Evolutionary conservation across 2,329 filamentous ascomycete genomes (phyloP).

Genomic region (Neofusicoccum parvum): DNA sequence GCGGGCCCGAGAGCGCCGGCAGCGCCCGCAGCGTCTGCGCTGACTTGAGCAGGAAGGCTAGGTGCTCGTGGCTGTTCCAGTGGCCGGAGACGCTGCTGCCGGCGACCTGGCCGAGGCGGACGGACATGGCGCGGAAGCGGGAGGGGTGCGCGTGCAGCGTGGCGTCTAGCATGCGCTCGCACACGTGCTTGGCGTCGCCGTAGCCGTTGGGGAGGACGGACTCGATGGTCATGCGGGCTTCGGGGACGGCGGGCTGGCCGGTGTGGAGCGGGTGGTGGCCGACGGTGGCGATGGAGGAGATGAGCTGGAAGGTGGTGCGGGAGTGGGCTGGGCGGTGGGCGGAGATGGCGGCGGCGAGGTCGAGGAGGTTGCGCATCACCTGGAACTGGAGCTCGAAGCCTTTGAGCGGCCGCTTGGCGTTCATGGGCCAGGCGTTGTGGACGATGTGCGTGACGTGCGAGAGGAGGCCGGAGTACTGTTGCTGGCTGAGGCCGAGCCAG

Average conservation of each 20-base stretch:
- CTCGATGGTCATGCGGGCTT: constrained; percentile 45
- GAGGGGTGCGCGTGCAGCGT: constrained; percentile 49
- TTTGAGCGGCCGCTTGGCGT: constrained; percentile 53
- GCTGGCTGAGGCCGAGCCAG: constrained; percentile 50
- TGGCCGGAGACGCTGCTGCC: constrained; percentile 53
- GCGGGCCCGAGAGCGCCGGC: constrained; percentile 44
- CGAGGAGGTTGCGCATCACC: constrained; percentile 53
- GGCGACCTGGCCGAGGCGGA: constrained; percentile 57
- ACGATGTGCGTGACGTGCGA: constrained; percentile 52
- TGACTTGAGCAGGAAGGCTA: constrained; percentile 54
- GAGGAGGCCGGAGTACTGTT: constrained; percentile 43
- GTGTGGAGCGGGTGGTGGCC: constrained; percentile 31
- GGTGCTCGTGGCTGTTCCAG: constrained; percentile 59
- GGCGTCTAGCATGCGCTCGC: constrained; percentile 53
- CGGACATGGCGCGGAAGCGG: constrained; percentile 47
- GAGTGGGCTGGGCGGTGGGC: background rate
- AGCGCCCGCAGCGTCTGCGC: constrained; percentile 48
- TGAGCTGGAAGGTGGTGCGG: constrained; percentile 38
- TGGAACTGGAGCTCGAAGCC: constrained; percentile 56
- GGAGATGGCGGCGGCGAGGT: constrained; percentile 45
- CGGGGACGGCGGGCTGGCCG: constrained; percentile 41
- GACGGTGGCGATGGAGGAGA: constrained; percentile 48
- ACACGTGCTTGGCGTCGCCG: constrained; percentile 55
- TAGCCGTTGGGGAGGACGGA: constrained; percentile 52
- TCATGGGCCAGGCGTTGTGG: constrained; percentile 60